Evolutionary conservation across 345 rosid species (phyloP).

Genomic region (Linum tenue): DNA sequence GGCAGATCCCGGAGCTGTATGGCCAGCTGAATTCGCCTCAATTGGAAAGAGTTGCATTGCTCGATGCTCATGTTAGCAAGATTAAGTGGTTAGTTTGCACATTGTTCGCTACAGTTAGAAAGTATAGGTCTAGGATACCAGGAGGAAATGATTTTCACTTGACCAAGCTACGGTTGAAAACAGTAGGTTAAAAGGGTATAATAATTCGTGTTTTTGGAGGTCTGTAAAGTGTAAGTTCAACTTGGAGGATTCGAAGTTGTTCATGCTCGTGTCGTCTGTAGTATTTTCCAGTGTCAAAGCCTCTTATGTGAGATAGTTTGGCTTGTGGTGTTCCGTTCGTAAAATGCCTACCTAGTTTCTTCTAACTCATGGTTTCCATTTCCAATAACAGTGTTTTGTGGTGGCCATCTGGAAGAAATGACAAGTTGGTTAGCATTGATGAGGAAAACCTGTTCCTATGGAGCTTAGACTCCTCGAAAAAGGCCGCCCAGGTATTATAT

Average conservation of each 20-base stretch:
- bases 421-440: slow-evolving; percentile 78
- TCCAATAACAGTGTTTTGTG: slow-evolving; percentile 47
- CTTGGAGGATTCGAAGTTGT: no score
- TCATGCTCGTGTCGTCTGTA: not conserved
- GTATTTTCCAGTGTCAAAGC: not conserved
- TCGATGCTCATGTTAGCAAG: slow-evolving; percentile 73
- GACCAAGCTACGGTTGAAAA: no score
- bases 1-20: slow-evolving; percentile 95
- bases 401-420: slow-evolving; percentile 86
- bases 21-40: slow-evolving; percentile 83
- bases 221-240: no score
- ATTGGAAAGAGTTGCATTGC: slow-evolving; percentile 66
- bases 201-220: no score
- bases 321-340: not conserved
- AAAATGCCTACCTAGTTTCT: not conserved
- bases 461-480: slow-evolving; percentile 68
- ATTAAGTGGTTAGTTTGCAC: slow-evolving; percentile 62
- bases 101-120: not conserved
- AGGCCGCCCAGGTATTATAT: slow-evolving; percentile 63
- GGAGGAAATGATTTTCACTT: not conserved
- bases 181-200: not conserved
- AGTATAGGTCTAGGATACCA: not conserved
- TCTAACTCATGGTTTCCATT: not conserved
- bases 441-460: slow-evolving; percentile 64
- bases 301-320: not conserved